Evolutionary conservation across 108 stramenopile genomes (phyloP), one percentile per base, ranked within the genome.

Genomic region (Skeletonema potamos): DNA sequence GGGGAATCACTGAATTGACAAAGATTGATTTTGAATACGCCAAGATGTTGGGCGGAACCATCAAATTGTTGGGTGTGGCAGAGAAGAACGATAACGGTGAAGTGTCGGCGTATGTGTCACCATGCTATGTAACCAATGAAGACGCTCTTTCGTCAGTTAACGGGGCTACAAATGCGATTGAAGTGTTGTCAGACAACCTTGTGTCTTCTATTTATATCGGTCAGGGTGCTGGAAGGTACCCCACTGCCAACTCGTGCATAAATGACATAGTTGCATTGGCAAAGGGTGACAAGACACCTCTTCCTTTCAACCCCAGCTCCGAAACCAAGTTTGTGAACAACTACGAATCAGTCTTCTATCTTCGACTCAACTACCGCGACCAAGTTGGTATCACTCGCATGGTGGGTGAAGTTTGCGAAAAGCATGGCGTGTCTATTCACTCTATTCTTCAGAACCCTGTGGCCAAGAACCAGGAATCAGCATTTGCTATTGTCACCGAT

Each of bases 21-120:
- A 88, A 88, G 67, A 74, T 91, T 17, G 94, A 95, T 82, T 95
- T 92, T 77, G 89, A 89, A 30, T 95, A 95, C 64, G 94, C 94
- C 68, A 91, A 89, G 75, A 91, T 88, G 87, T 83, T 95, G 84
- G 94, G 92, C 20, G 94, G 94, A 62, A 90, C 91, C 27, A 89
- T 95, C 79, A 95, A 95, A 78, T 54, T 95, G 32, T 64, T 92
- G 46, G 94, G 92, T 54, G 91, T 92, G 44, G 86, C 94, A 44
- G 85, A 85, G 54, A 70, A 73, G 66, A 44, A 64, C 54, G 83
- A 78, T 46, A 76, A 64, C 27, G 78, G 76, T 10, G 66, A 79
- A 10, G 86, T 95, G 8, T 84, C 94, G 6, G 94, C 91, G 39
- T 95, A 90, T 79, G 90, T 95, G 20, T 83, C 83, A 36, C 94